Conservation (phyloP, 2,329 filamentous ascomycete genomes). For the Verticillium isaacii region DNA sequence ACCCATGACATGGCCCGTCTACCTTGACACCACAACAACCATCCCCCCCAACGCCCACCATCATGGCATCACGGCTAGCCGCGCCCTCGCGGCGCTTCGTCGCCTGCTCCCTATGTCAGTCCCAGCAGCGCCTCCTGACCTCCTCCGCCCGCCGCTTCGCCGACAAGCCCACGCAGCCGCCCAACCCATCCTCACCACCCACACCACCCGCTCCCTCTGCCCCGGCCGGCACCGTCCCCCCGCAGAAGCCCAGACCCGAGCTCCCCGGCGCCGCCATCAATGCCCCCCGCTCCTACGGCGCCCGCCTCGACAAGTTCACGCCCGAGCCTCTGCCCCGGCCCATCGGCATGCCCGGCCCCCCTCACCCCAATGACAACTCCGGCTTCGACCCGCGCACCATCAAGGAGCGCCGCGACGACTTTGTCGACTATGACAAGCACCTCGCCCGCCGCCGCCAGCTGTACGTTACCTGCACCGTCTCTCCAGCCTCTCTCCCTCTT, state of each 20-base stretch:
- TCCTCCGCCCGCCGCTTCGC: constrained; percentile 33
- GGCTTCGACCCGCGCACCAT: constrained; percentile 66
- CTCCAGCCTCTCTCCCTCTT: neutral
- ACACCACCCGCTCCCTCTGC: constrained; percentile 12
- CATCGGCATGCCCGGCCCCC: constrained; percentile 75
- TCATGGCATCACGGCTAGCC: neutral
- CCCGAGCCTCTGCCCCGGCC: constrained; percentile 63
- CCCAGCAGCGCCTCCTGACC: constrained; percentile 39
- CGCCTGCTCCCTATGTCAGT: constrained; percentile 46
- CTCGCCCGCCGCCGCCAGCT: constrained; percentile 69
- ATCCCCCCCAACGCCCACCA: neutral
- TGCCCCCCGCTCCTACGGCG: constrained; percentile 57
- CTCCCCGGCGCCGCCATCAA: constrained; percentile 45
- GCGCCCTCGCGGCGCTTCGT: constrained; percentile 22
- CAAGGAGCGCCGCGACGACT: constrained; percentile 69
- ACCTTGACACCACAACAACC: neutral
- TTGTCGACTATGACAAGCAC: constrained; percentile 82
- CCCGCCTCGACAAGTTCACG: constrained; percentile 48
- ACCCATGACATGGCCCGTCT: neutral
- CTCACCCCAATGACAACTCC: constrained; percentile 73
- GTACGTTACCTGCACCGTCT: constrained; percentile 36
- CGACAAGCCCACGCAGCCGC: constrained; percentile 14
- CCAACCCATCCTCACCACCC: constrained; percentile 3
- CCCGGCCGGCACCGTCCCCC: constrained; percentile 6
- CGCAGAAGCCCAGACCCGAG: constrained; percentile 27